A percentile compares a stretch with the other conserved stretches of the same genome.
Evolutionary conservation across 257 asterid species (phyloP).

Genomic region (Nicotiana knightiana): DNA sequence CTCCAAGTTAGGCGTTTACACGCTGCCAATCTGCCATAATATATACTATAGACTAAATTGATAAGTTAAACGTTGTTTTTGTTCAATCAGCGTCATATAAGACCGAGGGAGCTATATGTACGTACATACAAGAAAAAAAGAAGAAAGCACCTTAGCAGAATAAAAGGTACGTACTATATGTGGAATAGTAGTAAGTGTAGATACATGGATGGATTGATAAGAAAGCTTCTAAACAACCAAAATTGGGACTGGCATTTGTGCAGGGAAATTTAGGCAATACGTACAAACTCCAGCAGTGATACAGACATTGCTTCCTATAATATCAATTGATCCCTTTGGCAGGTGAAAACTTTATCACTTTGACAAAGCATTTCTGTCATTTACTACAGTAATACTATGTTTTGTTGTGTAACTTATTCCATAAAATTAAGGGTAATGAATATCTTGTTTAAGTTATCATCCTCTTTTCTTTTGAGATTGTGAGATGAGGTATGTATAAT

Average conservation of each 20-base stretch:
- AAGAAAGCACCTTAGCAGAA: not conserved
- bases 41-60: too few species aligned
- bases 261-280: constrained; percentile 9
- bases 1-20: too few species aligned
- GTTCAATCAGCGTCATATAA: not conserved
- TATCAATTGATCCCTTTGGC: not conserved
- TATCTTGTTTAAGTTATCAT: not conserved
- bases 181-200: not conserved
- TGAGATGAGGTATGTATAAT: not conserved
- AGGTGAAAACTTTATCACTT: not conserved
- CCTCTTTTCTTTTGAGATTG: not conserved
- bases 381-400: not conserved
- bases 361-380: not conserved
- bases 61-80: not conserved
- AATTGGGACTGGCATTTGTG: not conserved
- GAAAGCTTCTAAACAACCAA: not conserved
- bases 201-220: not conserved
- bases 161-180: not conserved
- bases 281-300: not conserved
- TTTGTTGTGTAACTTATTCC: not conserved
- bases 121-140: not conserved
- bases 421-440: not conserved
- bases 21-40: too few species aligned
- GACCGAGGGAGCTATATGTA: not conserved
- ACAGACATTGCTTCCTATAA: not conserved